phyloP scores from a whole-genome alignment of 164 flowering plant species.

The Nymphaea thermarum region DNA sequence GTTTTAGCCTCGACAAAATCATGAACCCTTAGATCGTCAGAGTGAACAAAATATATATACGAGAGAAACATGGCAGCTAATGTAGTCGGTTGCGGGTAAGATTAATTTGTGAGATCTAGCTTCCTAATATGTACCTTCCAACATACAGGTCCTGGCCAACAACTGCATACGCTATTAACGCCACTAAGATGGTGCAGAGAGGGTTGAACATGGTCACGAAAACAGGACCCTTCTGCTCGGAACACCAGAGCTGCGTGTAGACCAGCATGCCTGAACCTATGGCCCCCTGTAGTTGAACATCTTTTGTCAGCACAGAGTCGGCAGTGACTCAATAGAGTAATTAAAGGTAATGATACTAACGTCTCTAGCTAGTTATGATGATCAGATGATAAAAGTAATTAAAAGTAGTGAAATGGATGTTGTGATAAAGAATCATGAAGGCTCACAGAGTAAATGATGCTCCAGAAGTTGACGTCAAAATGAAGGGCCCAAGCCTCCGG shows the following conservation, averaged over 20 bases:
- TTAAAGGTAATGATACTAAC: background rate
- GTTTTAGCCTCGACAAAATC: too few species aligned
- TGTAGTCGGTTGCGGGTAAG: background rate
- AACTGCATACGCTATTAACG: slow-evolving; percentile 51
- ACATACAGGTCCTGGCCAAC: slow-evolving; percentile 49
- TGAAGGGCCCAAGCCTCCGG: slow-evolving; percentile 55
- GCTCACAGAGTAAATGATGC: slow-evolving; percentile 50
- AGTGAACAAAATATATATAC: too few species aligned
- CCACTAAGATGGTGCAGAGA: slow-evolving; percentile 46
- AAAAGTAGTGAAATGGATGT: background rate
- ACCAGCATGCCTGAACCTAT: slow-evolving; percentile 45
- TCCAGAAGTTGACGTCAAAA: slow-evolving; percentile 54
- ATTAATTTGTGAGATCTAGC: too few species aligned
- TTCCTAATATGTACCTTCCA: slow-evolving; percentile 42
- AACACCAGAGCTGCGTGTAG: slow-evolving; percentile 68
- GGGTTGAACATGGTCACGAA: slow-evolving; percentile 90
- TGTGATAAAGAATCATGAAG: background rate
- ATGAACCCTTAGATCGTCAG: too few species aligned
- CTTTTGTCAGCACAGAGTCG: background rate
- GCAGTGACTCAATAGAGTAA: background rate
- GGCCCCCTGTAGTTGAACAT: slow-evolving; percentile 60
- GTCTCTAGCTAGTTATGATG: too few species aligned
- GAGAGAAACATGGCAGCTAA: background rate
- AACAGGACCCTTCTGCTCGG: slow-evolving; percentile 65
- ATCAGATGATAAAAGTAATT: background rate